Evolutionary conservation across 116 monocot genomes (phyloP).

Genomic region (Zostera marina): DNA sequence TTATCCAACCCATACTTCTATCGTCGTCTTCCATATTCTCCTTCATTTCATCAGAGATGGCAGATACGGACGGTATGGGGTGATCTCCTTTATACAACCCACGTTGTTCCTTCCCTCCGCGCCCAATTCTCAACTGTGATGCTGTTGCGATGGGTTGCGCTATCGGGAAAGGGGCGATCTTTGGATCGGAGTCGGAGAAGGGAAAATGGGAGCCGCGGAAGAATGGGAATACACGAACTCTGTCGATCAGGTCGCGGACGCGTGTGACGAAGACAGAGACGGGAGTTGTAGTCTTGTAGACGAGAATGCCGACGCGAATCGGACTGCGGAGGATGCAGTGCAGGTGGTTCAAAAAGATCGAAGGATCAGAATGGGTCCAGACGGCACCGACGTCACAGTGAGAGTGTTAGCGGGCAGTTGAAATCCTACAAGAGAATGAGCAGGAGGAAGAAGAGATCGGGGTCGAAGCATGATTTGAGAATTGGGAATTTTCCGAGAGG

Average conservation of each 20-base stretch:
- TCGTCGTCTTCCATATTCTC: no score
- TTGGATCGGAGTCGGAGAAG: background rate
- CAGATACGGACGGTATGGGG: no score
- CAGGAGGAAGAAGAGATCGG: conserved; percentile 3
- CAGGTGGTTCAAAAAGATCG: background rate
- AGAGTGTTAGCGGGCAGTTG: background rate
- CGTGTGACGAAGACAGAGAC: conserved; percentile 13
- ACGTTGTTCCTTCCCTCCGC: background rate
- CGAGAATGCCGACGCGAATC: background rate
- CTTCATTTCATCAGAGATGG: no score
- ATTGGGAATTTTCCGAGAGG: conserved; percentile 15
- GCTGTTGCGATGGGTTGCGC: conserved; percentile 6
- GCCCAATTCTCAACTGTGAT: background rate
- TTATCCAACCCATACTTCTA: no score
- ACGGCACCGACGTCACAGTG: background rate
- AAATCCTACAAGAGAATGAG: no score
- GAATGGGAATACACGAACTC: background rate
- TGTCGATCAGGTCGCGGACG: conserved; percentile 13
- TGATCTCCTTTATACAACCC: no score
- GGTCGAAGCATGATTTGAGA: conserved; percentile 15
- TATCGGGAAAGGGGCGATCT: background rate
- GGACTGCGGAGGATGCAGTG: background rate
- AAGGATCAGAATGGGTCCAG: background rate
- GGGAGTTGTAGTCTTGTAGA: background rate
- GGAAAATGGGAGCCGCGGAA: background rate